phyloP scores from a whole-genome alignment of 2,329 filamentous ascomycete genomes.

The Exophiala sideris region DNA sequence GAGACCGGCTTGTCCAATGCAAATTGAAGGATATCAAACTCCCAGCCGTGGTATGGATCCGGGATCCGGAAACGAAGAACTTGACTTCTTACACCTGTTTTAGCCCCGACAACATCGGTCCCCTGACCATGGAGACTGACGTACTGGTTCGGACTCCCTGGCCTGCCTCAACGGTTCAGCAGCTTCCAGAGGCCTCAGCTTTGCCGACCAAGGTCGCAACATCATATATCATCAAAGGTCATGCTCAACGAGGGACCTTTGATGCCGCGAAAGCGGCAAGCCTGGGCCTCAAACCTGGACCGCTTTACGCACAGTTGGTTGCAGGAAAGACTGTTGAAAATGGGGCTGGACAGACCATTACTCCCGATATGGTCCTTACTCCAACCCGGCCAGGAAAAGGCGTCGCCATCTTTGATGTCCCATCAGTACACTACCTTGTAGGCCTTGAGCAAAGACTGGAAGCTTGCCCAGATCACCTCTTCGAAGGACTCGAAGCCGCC shows the following conservation, averaged over 20 bases:
- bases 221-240: conserved; percentile 80
- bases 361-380: conserved; percentile 81
- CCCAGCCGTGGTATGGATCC: conserved; percentile 68
- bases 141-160: conserved; percentile 75
- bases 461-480: conserved; percentile 49
- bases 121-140: conserved; percentile 59
- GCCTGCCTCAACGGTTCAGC: conserved; percentile 65
- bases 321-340: conserved; percentile 62
- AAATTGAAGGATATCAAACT: conserved; percentile 64
- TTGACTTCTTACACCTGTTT: conserved; percentile 65
- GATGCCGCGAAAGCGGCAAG: conserved; percentile 60
- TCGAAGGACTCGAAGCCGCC: conserved; percentile 63
- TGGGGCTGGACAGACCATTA: conserved; percentile 65
- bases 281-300: conserved; percentile 61
- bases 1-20: conserved; percentile 66
- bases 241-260: conserved; percentile 78
- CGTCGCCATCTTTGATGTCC: conserved; percentile 76
- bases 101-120: conserved; percentile 55
- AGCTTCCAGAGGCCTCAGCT: conserved; percentile 62
- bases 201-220: conserved; percentile 63
- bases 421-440: conserved; percentile 66
- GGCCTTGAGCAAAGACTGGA: conserved; percentile 59
- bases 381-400: conserved; percentile 65
- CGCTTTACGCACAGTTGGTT: conserved; percentile 59
- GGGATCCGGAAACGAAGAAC: conserved; percentile 58